Evolutionary conservation across 2,329 filamentous ascomycete genomes (phyloP).

Genomic region (Cercospora sesami): DNA sequence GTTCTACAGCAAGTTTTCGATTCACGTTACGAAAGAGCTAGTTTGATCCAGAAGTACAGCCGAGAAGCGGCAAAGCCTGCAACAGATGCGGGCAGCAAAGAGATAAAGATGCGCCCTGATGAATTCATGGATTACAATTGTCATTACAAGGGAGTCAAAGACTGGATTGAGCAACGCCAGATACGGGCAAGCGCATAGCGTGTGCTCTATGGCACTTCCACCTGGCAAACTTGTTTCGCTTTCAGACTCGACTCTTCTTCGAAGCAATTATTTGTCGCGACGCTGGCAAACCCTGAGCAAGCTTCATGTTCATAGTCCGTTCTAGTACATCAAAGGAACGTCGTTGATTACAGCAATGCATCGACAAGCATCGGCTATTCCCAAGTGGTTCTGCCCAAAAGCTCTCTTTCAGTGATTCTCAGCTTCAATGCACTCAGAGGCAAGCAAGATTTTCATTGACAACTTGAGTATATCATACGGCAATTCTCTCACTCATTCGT

Average conservation of each 20-base stretch:
- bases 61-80: slow-evolving; percentile 46
- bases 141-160: slow-evolving; percentile 40
- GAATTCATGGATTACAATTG: slow-evolving; percentile 49
- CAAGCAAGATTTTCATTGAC: background rate
- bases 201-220: too few species aligned
- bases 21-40: slow-evolving; percentile 43
- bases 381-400: background rate
- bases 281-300: background rate
- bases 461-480: background rate
- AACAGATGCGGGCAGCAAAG: slow-evolving; percentile 37
- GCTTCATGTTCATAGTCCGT: background rate
- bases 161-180: slow-evolving; percentile 31
- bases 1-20: slow-evolving; percentile 32
- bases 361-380: background rate
- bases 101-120: slow-evolving; percentile 41
- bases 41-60: slow-evolving; percentile 46
- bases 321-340: background rate
- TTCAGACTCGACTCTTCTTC: background rate
- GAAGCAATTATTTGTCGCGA: background rate
- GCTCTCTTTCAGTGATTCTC: background rate
- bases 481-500: background rate
- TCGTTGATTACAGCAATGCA: background rate
- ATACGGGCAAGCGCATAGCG: background rate
- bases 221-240: background rate
- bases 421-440: background rate